These are phyloP conservation scores for Zalerion maritima DNA, from an alignment of 495 filamentous ascomycete species.

Conservation along the genomic window DNA sequence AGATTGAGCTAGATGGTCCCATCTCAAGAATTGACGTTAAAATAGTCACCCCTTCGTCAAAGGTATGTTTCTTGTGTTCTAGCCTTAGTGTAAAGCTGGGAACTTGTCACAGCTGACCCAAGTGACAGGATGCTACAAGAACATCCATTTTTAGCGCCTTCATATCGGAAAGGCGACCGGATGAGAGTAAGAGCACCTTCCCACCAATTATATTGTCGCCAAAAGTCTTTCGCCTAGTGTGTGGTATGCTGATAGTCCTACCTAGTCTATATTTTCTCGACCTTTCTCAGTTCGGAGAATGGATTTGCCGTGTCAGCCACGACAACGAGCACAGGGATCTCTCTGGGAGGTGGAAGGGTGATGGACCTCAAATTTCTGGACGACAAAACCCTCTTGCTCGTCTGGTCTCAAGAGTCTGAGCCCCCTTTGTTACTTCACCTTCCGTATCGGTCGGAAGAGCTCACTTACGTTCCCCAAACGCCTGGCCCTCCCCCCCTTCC, in stretches of 20 bases:
- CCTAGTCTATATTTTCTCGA: slow-evolving; percentile 32
- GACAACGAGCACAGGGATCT: slow-evolving; percentile 18
- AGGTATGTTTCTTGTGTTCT: slow-evolving; percentile 12
- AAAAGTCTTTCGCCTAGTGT: slow-evolving; percentile 4
- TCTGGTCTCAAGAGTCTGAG: slow-evolving; percentile 17
- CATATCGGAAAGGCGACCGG: slow-evolving; percentile 12
- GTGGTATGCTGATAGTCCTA: slow-evolving; percentile 7
- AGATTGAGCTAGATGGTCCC: slow-evolving; percentile 19
- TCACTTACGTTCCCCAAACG: slow-evolving; percentile 11
- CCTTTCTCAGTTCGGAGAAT: slow-evolving; percentile 22
- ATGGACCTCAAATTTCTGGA: slow-evolving; percentile 36
- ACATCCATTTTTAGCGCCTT: slow-evolving; percentile 23
- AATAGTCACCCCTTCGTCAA: slow-evolving; percentile 13
- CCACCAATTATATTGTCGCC: neutral
- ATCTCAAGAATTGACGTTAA: slow-evolving; percentile 26
- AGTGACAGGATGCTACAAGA: slow-evolving; percentile 14
- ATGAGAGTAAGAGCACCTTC: slow-evolving; percentile 8
- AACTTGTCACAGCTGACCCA: slow-evolving; percentile 7
- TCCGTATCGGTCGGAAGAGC: slow-evolving; percentile 13
- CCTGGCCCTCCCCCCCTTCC: slow-evolving; percentile 6
- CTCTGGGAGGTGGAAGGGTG: slow-evolving; percentile 25
- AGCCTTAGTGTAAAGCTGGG: neutral
- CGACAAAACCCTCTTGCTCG: slow-evolving; percentile 24
- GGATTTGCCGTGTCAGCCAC: slow-evolving; percentile 23
- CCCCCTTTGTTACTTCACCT: slow-evolving; percentile 1